phyloP scores from a whole-genome alignment of 768 basidiomycete genomes.

The Filobasidium floriforme region DNA sequence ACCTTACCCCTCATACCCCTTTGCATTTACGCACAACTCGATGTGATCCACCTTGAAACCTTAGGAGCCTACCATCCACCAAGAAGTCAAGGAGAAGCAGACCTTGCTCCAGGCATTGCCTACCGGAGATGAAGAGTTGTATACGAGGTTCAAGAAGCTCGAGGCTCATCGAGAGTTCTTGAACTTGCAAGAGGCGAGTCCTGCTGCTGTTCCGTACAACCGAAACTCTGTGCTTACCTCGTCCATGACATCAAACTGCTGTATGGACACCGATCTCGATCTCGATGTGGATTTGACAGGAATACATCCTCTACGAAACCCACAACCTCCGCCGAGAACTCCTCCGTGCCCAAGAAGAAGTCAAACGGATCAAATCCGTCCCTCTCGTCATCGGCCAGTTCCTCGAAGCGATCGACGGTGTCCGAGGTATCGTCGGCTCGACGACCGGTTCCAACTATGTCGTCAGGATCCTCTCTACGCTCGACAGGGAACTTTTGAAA shows the following conservation, averaged over 20 bases:
- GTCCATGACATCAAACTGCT: too few relatives aligned
- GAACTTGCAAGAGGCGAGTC: slow-evolving; percentile 48
- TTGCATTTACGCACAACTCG: neutral
- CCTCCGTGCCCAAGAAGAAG: slow-evolving; percentile 97
- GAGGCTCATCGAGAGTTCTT: slow-evolving; percentile 91
- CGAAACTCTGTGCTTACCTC: neutral
- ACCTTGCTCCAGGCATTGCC: slow-evolving; percentile 78
- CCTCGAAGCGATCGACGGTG: slow-evolving; percentile 95
- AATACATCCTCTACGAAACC: slow-evolving; percentile 98
- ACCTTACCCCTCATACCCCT: neutral
- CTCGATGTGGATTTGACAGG: slow-evolving; percentile 54
- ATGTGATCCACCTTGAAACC: neutral
- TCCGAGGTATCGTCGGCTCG: slow-evolving; percentile 91
- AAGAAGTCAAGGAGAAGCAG: slow-evolving; percentile 79
- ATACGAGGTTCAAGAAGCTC: slow-evolving; percentile 95
- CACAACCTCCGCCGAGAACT: slow-evolving; percentile 95
- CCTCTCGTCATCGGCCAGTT: slow-evolving; percentile 99
- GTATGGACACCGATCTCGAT: neutral
- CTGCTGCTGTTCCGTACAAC: too few relatives aligned
- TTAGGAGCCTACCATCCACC: slow-evolving; percentile 83
- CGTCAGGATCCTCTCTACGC: slow-evolving; percentile 89
- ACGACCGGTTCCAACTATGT: slow-evolving; percentile 96
- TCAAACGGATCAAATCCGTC: slow-evolving; percentile 97
- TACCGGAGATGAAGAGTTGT: slow-evolving; percentile 68
- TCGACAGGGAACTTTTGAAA: slow-evolving; percentile 94